Base-by-base conservation (phyloP, 768 basidiomycete species). In the Serendipita sp. region DNA sequence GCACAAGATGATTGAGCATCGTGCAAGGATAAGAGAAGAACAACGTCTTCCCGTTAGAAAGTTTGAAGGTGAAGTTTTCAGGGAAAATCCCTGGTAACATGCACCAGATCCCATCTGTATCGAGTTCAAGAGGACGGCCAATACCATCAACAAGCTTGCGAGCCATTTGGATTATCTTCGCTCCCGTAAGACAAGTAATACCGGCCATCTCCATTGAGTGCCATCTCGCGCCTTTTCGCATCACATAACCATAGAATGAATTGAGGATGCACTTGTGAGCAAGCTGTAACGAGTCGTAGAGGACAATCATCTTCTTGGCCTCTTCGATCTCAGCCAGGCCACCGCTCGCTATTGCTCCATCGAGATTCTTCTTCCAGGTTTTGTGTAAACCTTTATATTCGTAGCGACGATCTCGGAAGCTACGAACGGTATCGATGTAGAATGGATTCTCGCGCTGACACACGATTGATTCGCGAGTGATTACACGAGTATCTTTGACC, bases 131-230 rank as follows among this genome's bases (percentile, higher is more conserved):
- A 1, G 96, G 96, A 5, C 96, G 85, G 2, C 96, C 96, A 63
- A 99, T 93, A 75, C 96, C 91, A 69, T 99, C 96, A 23, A 99
- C 96, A 34, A 98, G 80, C 65, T 93, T 87, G 43, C 96, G 84
- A 13, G 96, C 95, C 91, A 99, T 94, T 73, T 99, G 95, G 69
- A 99, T 98, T 76, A 99, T 98, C 3, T 84, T 90, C 18, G 96
- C 93, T 44, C 96, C 96, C 0, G 96, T 98, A 62, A 98, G 77
- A 75, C 96, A 99, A 10, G 96, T 98, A 67, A 99, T 97, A 4
- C 96, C 96, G 0, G 96, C 96, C 96, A 99, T 99, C 77, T 99
- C 96, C 96, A 99, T 97, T 33, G 95, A 98, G 73, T 97, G 94
- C 96, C 96, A 99, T 34, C 96, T 79, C 16, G 96, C 96, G 62